These are phyloP conservation scores for Salix purpurea DNA, from an alignment of 345 rosid genomes.

Conservation along the genomic window DNA sequence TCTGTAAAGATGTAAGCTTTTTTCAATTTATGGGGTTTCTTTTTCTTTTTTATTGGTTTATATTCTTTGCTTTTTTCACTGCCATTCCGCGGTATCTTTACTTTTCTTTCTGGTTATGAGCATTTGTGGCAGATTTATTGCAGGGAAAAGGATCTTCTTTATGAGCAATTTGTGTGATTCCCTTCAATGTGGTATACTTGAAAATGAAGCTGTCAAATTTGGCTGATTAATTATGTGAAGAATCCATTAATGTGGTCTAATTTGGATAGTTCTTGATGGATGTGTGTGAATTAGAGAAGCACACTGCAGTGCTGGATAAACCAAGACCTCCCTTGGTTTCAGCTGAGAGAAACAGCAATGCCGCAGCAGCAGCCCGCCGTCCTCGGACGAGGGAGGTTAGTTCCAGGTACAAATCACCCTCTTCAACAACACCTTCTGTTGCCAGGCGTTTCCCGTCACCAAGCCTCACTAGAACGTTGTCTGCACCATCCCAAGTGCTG, in stretches of 20 bases:
- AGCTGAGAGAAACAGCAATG: conserved; percentile 61
- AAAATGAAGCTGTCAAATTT: conserved; percentile 30
- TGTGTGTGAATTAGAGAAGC: conserved; percentile 56
- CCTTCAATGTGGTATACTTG: conserved; percentile 31
- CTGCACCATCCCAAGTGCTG: conserved; percentile 44
- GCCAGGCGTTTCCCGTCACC: conserved; percentile 75
- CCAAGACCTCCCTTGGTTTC: conserved; percentile 60
- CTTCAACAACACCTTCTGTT: conserved; percentile 45
- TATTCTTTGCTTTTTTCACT: conserved; percentile 30
- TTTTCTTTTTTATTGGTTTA: conserved; percentile 18
- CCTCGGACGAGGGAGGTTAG: conserved; percentile 58
- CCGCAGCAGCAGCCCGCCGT: conserved; percentile 46
- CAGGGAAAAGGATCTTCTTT: conserved; percentile 47
- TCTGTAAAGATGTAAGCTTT: conserved; percentile 50
- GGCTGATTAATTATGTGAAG: conserved; percentile 21
- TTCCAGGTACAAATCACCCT: conserved; percentile 84
- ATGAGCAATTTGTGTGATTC: conserved; percentile 32
- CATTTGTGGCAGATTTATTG: conserved; percentile 56
- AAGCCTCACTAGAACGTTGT: conserved; percentile 46
- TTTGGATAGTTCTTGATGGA: conserved; percentile 64
- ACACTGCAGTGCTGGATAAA: conserved; percentile 44
- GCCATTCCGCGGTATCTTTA: conserved; percentile 45
- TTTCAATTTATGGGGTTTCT: conserved; percentile 9
- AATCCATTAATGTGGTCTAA: conserved; percentile 53
- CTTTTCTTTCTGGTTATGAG: conserved; percentile 21